A percentile compares a stretch with the other conserved stretches of the same genome.
Conservation (phyloP, 768 basidiomycete species). For the Naganishia friedmannii region DNA sequence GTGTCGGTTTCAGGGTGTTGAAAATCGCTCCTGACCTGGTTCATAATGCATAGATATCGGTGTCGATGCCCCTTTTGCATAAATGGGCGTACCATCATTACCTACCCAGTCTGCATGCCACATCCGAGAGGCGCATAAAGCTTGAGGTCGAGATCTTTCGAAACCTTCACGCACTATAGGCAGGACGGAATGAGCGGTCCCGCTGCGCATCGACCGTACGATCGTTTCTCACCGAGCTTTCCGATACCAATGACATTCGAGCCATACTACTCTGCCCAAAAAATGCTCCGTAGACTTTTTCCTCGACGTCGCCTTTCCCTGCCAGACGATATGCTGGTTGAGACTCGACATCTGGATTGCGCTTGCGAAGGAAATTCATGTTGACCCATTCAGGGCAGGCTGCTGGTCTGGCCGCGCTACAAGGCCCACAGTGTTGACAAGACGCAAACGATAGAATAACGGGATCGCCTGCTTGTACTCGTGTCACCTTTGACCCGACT, state of each 20-base stretch:
- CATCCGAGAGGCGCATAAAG: constrained; percentile 24
- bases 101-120: constrained; percentile 29
- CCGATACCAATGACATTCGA: constrained; percentile 20
- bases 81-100: neutral
- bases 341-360: neutral
- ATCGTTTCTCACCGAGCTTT: constrained; percentile 8
- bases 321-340: neutral
- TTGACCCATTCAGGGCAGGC: constrained; percentile 25
- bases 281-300: constrained; percentile 17
- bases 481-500: constrained; percentile 18
- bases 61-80: neutral
- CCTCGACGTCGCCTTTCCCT: neutral
- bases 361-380: constrained; percentile 26
- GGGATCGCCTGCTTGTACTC: constrained; percentile 17
- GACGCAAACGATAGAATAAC: constrained; percentile 27
- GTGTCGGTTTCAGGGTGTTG: constrained; percentile 22
- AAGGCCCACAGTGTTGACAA: constrained; percentile 13
- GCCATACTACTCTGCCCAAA: constrained; percentile 28
- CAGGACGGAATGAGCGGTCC: neutral
- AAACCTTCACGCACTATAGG: constrained; percentile 20
- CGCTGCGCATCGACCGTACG: no score
- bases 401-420: constrained; percentile 12
- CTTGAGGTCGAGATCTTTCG: constrained; percentile 18
- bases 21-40: constrained; percentile 24
- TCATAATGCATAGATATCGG: neutral